Conservation (phyloP, 345 rosid genomes). For the Linum trigynum region DNA sequence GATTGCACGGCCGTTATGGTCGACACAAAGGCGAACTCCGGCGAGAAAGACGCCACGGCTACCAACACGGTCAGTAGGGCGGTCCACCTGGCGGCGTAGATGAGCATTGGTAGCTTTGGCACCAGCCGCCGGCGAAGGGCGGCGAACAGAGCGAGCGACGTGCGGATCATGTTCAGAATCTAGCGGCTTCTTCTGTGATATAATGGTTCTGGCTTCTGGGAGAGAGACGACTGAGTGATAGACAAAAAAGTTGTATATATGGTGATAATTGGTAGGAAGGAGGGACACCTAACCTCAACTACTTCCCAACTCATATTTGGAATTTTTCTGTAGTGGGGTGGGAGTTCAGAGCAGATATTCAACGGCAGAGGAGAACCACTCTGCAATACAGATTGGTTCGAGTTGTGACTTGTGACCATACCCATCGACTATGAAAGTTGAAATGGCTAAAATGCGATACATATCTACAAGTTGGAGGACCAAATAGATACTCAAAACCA, state of each 20-base stretch:
- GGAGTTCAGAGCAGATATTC: not conserved
- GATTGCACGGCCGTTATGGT: constrained; percentile 44
- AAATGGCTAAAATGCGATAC: not conserved
- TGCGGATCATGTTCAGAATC: not conserved
- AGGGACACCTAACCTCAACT: constrained; percentile 16
- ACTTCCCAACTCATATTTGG: constrained; percentile 2
- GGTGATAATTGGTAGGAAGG: not conserved
- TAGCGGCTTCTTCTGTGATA: not conserved
- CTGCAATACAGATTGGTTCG: not conserved
- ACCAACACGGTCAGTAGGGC: constrained; percentile 49
- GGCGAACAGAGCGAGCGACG: constrained; percentile 19
- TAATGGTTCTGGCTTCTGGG: not conserved
- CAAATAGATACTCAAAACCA: not conserved
- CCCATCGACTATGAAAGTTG: too few species aligned
- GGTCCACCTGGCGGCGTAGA: constrained; percentile 76
- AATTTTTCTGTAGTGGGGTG: not conserved
- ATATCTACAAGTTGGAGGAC: too few species aligned
- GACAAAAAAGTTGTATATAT: constrained; percentile 10
- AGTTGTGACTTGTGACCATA: too few species aligned
- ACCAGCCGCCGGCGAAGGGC: constrained; percentile 32
- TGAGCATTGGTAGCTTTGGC: constrained; percentile 45
- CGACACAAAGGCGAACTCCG: constrained; percentile 61
- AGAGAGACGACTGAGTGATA: not conserved
- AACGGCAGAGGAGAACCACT: not conserved
- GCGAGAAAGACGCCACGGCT: constrained; percentile 67